Evolutionary conservation across 2,329 filamentous ascomycete genomes (phyloP), one percentile per base, ranked within the genome.

Genomic region (Penicillium paneum): DNA sequence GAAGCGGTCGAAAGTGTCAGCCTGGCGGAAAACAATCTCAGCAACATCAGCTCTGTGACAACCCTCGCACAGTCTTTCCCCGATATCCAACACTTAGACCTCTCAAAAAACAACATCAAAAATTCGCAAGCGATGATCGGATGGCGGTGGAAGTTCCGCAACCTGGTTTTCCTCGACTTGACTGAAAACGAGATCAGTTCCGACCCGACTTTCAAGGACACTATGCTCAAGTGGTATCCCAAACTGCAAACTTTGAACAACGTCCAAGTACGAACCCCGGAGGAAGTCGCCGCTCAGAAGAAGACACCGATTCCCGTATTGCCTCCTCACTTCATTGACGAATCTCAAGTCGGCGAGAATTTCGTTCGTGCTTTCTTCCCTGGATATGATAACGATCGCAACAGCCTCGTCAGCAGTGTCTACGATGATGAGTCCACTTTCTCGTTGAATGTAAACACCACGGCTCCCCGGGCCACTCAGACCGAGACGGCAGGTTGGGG

Each of bases 71-170:
- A 84, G 49, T 91, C 89, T 0, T 89, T 97, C 51, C 91, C 92
- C 0, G 88, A 92, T 57, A 79, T 97, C 56, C 87, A 90, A 69
- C 92, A 96, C 62, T 83, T 99, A 12, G 93, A 97, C 63, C 82
- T 97, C 26, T 94, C 90, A 51, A 84, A 87, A 68, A 97, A 97
- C 74, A 83, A 86, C 38, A 84, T 99, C 64, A 79, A 81, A 55
- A 84, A 83, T 48, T 73, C 91, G 47, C 83, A 85, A 53, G 82
- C 83, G 10, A 73, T 99, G 43, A 82, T 85, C 49, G 82, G 79
- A 31, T 97, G 91, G 91, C 87, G 87, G 56, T 83, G 85, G 67
- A 90, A 89, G 52, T 92, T 97, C 67, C 84, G 81, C 49, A 78
- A 85, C 53, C 81, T 97, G 11, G 86, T 96, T 67, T 92, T 92